Evolutionary conservation across 768 basidiomycete genomes (phyloP), one percentile per base, ranked within the genome.

Genomic region (Lactarius sp.): DNA sequence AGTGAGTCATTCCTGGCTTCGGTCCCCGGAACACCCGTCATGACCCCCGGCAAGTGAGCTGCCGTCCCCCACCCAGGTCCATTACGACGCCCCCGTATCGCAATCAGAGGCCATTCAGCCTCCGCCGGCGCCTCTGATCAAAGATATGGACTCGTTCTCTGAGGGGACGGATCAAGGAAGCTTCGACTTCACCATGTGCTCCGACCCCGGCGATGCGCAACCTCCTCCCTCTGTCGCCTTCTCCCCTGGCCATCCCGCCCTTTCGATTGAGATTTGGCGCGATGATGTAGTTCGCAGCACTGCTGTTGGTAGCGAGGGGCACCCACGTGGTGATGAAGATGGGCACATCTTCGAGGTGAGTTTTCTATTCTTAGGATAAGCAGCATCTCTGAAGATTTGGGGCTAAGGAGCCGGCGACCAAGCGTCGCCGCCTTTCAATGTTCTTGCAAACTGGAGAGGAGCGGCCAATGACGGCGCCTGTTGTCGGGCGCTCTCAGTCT

Each of bases 121-220:
- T 56, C 60, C 61, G 39, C 78, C 81, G 4, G 81, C 84, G 34
- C 84, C 83, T 10, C 69, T 76, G 62, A 68, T 85, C 69, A 83
- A 81, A 72, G 84, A 85, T 69, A 70, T 79, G 37, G 83, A 84
- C 64, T 80, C 81, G 59, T 85, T 85, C 75, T 83, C 82, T n/a
- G 83, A 84, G 52, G 83, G 83, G 37, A 82, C 80, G 9, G 78
- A 76, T 16, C 71, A 74, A 61, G 83, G 83, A 51, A 81, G 81
- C 65, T 83, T 83, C 71, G 81, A 81, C 66, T 80, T 77, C 56
- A 69, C 77, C 46, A 72, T 78, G 60, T 71, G 60, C 59, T 67
- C 63, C 39, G 65, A 68, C 47, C 31, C 36, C 7, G 66, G 47
- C 16, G 65, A 60, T 27, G 31, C 34, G 12, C 59, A 36, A 41